phyloP scores from a whole-genome alignment of 352 stramenopile species.

The Phytophthora cactorum region DNA sequence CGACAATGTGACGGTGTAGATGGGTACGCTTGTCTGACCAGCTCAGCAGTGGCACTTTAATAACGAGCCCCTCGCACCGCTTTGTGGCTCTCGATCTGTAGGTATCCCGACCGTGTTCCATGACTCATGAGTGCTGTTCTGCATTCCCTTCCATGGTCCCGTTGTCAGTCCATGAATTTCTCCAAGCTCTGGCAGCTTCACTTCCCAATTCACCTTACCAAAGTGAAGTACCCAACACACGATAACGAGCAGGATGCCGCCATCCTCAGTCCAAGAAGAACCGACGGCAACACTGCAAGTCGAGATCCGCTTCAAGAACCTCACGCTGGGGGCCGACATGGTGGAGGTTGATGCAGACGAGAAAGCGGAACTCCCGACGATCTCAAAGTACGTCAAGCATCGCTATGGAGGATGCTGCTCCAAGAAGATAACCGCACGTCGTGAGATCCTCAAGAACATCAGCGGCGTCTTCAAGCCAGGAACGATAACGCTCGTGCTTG shows the following conservation, averaged over 20 bases:
- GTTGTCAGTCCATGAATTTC: background rate
- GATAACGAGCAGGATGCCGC: background rate
- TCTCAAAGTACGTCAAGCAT: constrained; percentile 31
- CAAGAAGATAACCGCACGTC: constrained; percentile 25
- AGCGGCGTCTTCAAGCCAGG: constrained; percentile 41
- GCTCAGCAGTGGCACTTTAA: background rate
- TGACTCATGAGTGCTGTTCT: background rate
- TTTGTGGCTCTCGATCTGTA: background rate
- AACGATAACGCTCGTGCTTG: constrained; percentile 28
- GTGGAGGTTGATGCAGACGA: constrained; percentile 14
- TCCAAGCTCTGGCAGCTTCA: background rate
- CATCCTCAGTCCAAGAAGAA: background rate
- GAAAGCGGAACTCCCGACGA: constrained; percentile 33
- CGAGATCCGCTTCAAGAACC: constrained; percentile 33
- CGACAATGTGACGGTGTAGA: background rate
- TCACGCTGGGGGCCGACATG: constrained; percentile 35
- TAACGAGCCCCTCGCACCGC: background rate
- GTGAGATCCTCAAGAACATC: constrained; percentile 24
- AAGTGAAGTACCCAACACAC: background rate
- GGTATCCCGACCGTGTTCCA: background rate
- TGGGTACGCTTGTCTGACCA: background rate
- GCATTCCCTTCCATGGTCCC: no score
- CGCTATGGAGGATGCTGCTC: constrained; percentile 21
- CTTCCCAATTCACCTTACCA: background rate
- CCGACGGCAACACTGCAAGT: constrained; percentile 12